These are phyloP conservation scores for Persicaria tinctoria DNA, from an alignment of 148 eudicot genomes.

Conservation along the genomic window DNA sequence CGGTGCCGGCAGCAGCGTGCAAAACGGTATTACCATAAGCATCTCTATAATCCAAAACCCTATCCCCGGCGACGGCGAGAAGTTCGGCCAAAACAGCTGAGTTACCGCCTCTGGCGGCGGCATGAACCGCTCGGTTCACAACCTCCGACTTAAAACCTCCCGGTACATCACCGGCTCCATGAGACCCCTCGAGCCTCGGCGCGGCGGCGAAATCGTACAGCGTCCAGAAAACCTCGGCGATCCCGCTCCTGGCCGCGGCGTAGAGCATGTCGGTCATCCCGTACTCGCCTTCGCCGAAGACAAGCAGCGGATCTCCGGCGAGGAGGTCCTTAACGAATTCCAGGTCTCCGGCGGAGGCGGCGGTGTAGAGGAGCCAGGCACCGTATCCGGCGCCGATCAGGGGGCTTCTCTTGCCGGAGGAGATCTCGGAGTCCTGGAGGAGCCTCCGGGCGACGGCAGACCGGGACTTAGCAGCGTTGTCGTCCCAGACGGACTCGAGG, in stretches of 20 bases:
- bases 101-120: constrained; percentile 95
- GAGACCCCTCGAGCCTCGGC: constrained; percentile 54
- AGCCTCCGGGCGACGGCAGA: constrained; percentile 60
- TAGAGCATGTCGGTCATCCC: constrained; percentile 85
- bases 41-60: constrained; percentile 58
- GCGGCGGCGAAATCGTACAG: constrained; percentile 53
- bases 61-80: constrained; percentile 30
- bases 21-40: constrained; percentile 58
- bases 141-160: constrained; percentile 64
- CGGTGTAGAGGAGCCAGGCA: constrained; percentile 92
- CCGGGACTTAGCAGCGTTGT: constrained; percentile 64
- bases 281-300: constrained; percentile 95
- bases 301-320: constrained; percentile 65
- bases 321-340: constrained; percentile 52
- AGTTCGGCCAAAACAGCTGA: constrained; percentile 55
- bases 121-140: constrained; percentile 79
- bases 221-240: constrained; percentile 54
- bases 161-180: constrained; percentile 32
- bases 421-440: constrained; percentile 41
- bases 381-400: constrained; percentile 71
- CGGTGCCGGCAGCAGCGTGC: constrained; percentile 85
- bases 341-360: constrained; percentile 89
- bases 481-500: constrained; percentile 91
- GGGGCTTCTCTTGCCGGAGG: constrained; percentile 30
- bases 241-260: constrained; percentile 84